These are phyloP conservation scores for Boletus rubropictus DNA, from an alignment of 768 basidiomycete species.

Conservation along the genomic window DNA sequence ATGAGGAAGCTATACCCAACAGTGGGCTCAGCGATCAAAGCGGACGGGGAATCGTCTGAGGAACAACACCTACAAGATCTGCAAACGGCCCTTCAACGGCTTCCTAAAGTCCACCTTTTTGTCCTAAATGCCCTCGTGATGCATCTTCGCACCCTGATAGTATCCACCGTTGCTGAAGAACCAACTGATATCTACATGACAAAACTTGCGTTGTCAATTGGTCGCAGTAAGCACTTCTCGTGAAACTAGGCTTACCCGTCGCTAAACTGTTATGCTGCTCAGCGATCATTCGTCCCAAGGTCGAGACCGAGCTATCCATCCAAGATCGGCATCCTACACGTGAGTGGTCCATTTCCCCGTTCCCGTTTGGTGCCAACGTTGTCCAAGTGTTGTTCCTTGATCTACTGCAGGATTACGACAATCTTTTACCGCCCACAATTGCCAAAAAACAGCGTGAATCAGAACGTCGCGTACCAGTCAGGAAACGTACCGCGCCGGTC, in stretches of 20 bases:
- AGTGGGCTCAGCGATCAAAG: conserved; percentile 51
- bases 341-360: conserved; percentile 31
- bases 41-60: conserved; percentile 48
- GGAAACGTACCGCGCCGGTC: conserved; percentile 82
- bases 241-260: background rate
- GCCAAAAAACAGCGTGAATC: conserved; percentile 82
- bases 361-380: background rate
- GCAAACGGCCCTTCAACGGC: conserved; percentile 52
- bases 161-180: conserved; percentile 65
- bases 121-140: conserved; percentile 73
- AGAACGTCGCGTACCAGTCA: conserved; percentile 73
- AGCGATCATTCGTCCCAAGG: conserved; percentile 80
- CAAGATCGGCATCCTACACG: conserved; percentile 85
- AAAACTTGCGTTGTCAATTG: conserved; percentile 83
- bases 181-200: conserved; percentile 72
- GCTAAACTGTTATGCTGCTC: conserved; percentile 3
- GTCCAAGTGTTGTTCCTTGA: conserved; percentile 75
- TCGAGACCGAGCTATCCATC: conserved; percentile 79
- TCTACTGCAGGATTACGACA: conserved; percentile 68
- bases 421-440: conserved; percentile 75
- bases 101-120: conserved; percentile 75
- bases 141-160: conserved; percentile 70
- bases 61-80: conserved; percentile 62
- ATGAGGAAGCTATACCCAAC: conserved; percentile 80
- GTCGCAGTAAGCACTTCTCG: conserved; percentile 57